Percentiles rank a stretch among this genome's conserved stretches.
These are phyloP conservation scores for Nothophaeocryptopus gaeumannii DNA, from an alignment of 2,329 filamentous ascomycete genomes.

Conservation along the genomic window DNA sequence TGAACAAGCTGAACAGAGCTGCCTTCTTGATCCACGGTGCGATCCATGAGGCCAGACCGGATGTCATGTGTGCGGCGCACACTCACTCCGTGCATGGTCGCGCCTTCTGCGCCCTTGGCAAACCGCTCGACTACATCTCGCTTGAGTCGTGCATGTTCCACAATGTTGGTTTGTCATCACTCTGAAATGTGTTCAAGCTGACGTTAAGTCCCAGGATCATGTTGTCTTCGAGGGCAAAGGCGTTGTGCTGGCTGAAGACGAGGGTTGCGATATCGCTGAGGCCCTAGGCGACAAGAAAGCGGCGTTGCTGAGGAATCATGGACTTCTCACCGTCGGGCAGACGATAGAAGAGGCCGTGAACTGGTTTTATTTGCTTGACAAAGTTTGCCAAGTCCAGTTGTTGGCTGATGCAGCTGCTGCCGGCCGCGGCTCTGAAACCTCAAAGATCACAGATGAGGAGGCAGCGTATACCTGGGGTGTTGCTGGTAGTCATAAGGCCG, in stretches of 20 bases:
- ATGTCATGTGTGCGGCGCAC: constrained; percentile 40
- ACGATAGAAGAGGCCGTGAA: constrained; percentile 40
- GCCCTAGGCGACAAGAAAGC: constrained; percentile 37
- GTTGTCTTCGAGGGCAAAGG: constrained; percentile 41
- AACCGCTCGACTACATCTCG: constrained; percentile 39
- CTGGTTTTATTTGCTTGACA: constrained; percentile 38
- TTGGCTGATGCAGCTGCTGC: constrained; percentile 57
- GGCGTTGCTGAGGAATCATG: constrained; percentile 40
- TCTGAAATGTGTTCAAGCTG: neutral
- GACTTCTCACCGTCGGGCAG: constrained; percentile 41
- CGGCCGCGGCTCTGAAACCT: constrained; percentile 59
- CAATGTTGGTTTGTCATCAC: constrained; percentile 5
- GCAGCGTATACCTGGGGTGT: constrained; percentile 48
- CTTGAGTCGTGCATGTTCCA: constrained; percentile 42
- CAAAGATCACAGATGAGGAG: constrained; percentile 66
- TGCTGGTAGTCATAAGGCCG: constrained; percentile 16
- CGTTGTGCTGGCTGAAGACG: constrained; percentile 42
- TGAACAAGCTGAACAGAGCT: constrained; percentile 37
- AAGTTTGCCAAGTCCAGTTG: constrained; percentile 37
- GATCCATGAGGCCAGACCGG: constrained; percentile 36
- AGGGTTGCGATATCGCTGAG: constrained; percentile 41
- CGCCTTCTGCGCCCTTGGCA: constrained; percentile 37
- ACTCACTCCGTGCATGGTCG: constrained; percentile 38
- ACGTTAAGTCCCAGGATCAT: constrained; percentile 22
- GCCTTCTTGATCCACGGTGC: constrained; percentile 41